A percentile compares a stretch with the other conserved stretches of the same genome.
Conservation (phyloP, 306 rosid genomes). For the Pterocarpus santalinus region DNA sequence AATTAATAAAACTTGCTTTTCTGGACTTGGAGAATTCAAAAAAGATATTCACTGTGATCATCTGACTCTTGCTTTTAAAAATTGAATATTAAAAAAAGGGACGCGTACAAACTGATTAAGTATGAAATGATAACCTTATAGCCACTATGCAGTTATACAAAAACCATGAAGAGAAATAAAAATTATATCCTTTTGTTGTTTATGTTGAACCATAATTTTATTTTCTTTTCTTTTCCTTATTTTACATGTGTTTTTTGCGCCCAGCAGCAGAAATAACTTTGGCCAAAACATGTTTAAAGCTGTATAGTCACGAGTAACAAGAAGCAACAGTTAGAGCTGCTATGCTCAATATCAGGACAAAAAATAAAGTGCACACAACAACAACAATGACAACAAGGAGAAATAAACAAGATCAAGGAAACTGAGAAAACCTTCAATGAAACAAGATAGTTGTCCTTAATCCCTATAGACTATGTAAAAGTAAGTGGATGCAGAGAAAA, state of each 20-base stretch:
- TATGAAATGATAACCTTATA: slow-evolving; percentile 6
- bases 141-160: background rate
- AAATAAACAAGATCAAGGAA: background rate
- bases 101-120: background rate
- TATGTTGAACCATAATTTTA: background rate
- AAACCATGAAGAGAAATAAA: slow-evolving; percentile 3
- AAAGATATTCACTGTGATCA: background rate
- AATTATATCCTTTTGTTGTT: background rate
- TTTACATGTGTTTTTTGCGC: too few relatives aligned
- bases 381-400: too few relatives aligned
- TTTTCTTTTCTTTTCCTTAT: background rate
- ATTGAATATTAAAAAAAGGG: background rate
- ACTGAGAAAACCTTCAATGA: background rate
- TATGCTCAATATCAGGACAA: background rate
- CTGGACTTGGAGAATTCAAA: background rate
- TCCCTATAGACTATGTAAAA: slow-evolving; percentile 26
- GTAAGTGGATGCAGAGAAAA: slow-evolving; percentile 5
- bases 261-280: too few relatives aligned
- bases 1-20: slow-evolving; percentile 18
- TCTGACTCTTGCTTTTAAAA: background rate
- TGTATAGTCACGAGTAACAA: too few relatives aligned
- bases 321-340: background rate
- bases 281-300: too few relatives aligned
- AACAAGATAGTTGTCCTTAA: background rate
- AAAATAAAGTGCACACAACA: background rate